Conservation (phyloP, 495 filamentous ascomycete genomes). For the Penicillium robsamsonii region DNA sequence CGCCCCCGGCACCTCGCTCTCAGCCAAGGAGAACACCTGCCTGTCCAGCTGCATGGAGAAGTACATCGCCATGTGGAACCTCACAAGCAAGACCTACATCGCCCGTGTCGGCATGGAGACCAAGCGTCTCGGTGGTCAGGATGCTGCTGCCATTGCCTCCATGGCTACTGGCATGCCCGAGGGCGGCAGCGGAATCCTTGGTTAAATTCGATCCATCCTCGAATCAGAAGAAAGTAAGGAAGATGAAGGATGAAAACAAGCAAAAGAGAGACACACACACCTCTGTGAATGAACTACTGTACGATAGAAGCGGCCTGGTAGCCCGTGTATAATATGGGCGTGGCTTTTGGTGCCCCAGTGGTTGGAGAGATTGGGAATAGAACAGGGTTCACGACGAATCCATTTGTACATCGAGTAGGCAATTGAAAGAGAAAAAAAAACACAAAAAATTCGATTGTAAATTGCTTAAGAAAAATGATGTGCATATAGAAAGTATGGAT, state of each 20-base stretch:
- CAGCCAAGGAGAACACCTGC: constrained; percentile 70
- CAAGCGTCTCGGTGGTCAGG: constrained; percentile 35
- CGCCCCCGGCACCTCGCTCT: constrained; percentile 75
- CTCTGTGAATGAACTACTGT: constrained; percentile 18
- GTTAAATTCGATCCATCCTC: constrained; percentile 6
- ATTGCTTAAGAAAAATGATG: constrained; percentile 23
- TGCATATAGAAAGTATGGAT: constrained; percentile 8
- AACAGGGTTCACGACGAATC: constrained; percentile 23
- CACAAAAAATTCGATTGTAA: constrained; percentile 26
- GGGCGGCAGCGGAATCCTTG: constrained; percentile 14
- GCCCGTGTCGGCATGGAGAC: constrained; percentile 64
- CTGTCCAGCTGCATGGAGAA: constrained; percentile 92
- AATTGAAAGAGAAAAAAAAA: constrained; percentile 19
- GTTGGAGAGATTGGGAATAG: constrained; percentile 16
- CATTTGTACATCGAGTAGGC: constrained; percentile 24
- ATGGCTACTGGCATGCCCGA: constrained; percentile 27
- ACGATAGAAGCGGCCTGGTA: constrained; percentile 28
- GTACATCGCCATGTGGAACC: constrained; percentile 93
- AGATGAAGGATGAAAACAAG: constrained; percentile 6
- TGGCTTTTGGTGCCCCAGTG: constrained; percentile 17
- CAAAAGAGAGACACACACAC: constrained; percentile 4
- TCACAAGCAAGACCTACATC: constrained; percentile 73
- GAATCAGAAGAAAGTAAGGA: constrained; percentile 1
- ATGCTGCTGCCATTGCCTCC: constrained; percentile 26
- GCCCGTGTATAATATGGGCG: constrained; percentile 33